Evolutionary conservation across 2,329 filamentous ascomycete species (phyloP).

Genomic region (Cercospora sp.): DNA sequence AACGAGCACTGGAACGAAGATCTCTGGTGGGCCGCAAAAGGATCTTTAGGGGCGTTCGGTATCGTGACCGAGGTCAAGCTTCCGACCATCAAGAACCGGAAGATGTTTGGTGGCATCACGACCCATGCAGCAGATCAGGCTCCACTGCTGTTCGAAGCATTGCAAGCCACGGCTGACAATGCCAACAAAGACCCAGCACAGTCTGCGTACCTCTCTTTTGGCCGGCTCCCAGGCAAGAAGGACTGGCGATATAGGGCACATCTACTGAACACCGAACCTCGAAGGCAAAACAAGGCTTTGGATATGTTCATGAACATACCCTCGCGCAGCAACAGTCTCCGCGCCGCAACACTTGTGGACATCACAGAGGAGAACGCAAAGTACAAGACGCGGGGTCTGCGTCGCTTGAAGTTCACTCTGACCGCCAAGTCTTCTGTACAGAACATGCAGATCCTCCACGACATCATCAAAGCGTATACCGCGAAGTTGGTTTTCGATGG

Average conservation of each 20-base stretch:
- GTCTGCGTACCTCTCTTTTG: conserved; percentile 26
- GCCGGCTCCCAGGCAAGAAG: conserved; percentile 23
- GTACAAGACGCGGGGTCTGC: conserved; percentile 18
- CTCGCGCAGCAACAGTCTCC: conserved; percentile 18
- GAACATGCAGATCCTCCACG: conserved; percentile 22
- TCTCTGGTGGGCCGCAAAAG: conserved; percentile 35
- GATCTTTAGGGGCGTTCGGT: conserved; percentile 28
- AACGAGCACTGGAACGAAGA: conserved; percentile 26
- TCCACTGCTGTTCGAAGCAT: conserved; percentile 19
- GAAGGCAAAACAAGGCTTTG: conserved; percentile 14
- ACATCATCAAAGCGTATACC: conserved; percentile 16
- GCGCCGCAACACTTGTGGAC: conserved; percentile 20
- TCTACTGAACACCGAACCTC: conserved; percentile 26
- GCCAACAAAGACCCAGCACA: conserved; percentile 16
- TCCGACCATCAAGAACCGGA: conserved; percentile 25
- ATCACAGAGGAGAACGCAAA: conserved; percentile 24
- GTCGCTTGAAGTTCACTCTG: conserved; percentile 28
- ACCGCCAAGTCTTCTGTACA: conserved; percentile 18
- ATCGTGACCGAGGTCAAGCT: conserved; percentile 33
- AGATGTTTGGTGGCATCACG: conserved; percentile 32
- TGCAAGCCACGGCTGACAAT: conserved; percentile 12
- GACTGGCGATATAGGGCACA: conserved; percentile 21
- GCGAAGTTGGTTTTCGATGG: conserved; percentile 16
- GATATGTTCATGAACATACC: conserved; percentile 22
- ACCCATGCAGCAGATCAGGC: conserved; percentile 18